phyloP scores from a whole-genome alignment of 306 rosid species.

The Urtica urens region DNA sequence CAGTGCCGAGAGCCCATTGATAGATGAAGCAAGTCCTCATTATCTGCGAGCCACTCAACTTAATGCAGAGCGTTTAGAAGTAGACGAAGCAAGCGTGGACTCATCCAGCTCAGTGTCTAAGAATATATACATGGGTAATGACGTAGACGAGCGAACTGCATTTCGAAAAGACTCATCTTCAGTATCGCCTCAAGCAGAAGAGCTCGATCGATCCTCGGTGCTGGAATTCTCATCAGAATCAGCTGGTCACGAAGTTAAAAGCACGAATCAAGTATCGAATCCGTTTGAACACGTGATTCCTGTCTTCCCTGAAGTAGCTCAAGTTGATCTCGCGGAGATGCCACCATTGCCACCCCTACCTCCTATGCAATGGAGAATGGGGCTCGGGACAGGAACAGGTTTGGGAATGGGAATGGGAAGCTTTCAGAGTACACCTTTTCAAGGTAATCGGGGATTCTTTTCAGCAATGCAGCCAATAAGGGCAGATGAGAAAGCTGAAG shows the following conservation, averaged over 20 bases:
- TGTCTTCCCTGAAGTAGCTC: conserved; percentile 26
- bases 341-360: conserved; percentile 98
- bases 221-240: conserved; percentile 25
- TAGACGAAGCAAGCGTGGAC: conserved; percentile 22
- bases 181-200: conserved; percentile 22
- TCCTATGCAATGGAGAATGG: conserved; percentile 92
- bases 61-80: conserved; percentile 22
- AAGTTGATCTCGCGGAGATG: conserved; percentile 38
- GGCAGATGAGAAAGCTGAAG: conserved; percentile 29
- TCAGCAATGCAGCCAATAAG: conserved; percentile 22
- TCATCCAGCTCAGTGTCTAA: conserved; percentile 30
- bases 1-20: conserved; percentile 14
- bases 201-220: conserved; percentile 22
- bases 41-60: conserved; percentile 28
- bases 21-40: conserved; percentile 16
- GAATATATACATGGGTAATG: conserved; percentile 12
- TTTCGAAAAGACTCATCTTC: conserved; percentile 20
- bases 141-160: conserved; percentile 14
- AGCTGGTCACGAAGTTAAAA: conserved; percentile 21
- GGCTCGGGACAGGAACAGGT: no score
- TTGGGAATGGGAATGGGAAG: conserved; percentile 39
- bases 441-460: conserved; percentile 19
- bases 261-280: conserved; percentile 20
- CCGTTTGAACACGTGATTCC: conserved; percentile 32
- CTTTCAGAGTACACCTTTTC: conserved; percentile 36